A percentile compares a stretch with the other conserved stretches of the same genome.
Conservation (phyloP, 352 stramenopile genomes). For the Phytophthora crassamura region DNA sequence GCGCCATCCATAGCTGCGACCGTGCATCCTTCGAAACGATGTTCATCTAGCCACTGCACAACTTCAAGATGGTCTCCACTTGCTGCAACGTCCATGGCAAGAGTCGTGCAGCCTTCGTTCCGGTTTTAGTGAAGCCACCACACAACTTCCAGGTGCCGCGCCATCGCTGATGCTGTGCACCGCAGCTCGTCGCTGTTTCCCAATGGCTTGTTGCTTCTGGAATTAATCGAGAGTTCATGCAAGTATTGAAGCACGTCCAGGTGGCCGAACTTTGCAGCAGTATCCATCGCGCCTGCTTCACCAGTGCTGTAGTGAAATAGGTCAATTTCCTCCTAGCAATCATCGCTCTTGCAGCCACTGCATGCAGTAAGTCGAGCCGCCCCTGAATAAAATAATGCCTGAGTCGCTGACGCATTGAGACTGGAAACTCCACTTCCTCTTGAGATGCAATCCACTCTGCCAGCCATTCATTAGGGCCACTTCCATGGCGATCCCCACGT, state of each 20-base stretch:
- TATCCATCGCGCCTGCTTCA: neutral
- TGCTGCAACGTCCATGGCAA: conserved; percentile 20
- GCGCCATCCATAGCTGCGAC: conserved; percentile 9
- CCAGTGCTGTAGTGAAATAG: neutral
- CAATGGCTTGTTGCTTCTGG: neutral
- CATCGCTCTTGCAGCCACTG: neutral
- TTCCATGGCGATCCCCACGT: neutral
- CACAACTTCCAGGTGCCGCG: conserved; percentile 35
- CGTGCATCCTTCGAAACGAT: conserved; percentile 14
- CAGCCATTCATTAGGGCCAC: too few species aligned
- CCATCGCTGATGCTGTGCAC: neutral
- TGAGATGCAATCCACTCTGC: too few species aligned
- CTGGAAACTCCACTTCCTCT: too few species aligned
- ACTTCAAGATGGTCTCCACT: conserved; percentile 25
- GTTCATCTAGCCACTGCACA: conserved; percentile 25
- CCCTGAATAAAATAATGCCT: too few species aligned
- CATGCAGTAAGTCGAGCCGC: neutral
- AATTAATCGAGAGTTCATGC: neutral
- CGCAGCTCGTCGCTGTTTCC: too few species aligned
- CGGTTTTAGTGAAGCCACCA: conserved; percentile 22
- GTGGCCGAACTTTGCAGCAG: neutral
- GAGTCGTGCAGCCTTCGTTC: neutral
- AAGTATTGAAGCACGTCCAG: conserved; percentile 2
- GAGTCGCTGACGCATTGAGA: too few species aligned
- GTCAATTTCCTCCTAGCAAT: too few species aligned